Evolutionary conservation across 331 rosid species (phyloP).

Genomic region (Ulmus americana): DNA sequence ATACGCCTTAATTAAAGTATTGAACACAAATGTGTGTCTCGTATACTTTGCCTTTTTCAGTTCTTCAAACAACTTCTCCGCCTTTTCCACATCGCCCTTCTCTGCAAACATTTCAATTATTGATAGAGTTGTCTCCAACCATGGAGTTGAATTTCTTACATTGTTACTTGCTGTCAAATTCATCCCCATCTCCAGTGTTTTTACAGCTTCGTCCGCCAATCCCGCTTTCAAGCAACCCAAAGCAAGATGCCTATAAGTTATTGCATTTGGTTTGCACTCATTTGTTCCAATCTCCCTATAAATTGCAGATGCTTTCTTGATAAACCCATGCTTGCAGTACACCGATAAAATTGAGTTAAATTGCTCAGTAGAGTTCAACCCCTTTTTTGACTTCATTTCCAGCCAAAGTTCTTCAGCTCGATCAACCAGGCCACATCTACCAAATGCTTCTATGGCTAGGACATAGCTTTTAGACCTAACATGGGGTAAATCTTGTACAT

Average conservation of each 20-base stretch:
- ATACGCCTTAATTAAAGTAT: slow-evolving; percentile 73
- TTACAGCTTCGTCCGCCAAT: slow-evolving; percentile 57
- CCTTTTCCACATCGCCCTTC: slow-evolving; percentile 67
- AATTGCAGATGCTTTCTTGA: slow-evolving; percentile 50
- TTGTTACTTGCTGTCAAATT: slow-evolving; percentile 35
- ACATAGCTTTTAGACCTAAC: slow-evolving; percentile 74
- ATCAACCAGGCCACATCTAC: slow-evolving; percentile 52
- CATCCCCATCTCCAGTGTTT: slow-evolving; percentile 56
- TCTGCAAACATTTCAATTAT: slow-evolving; percentile 61
- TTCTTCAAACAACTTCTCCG: slow-evolving; percentile 65
- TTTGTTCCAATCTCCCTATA: slow-evolving; percentile 49
- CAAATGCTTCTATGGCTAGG: slow-evolving; percentile 80
- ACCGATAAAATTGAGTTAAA: slow-evolving; percentile 71
- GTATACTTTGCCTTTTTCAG: slow-evolving; percentile 62
- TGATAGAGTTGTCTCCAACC: slow-evolving; percentile 80
- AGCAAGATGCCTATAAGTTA: slow-evolving; percentile 70
- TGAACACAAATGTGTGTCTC: slow-evolving; percentile 74
- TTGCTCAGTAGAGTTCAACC: slow-evolving; percentile 60
- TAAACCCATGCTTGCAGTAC: slow-evolving; percentile 62
- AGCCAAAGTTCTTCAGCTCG: slow-evolving; percentile 81
- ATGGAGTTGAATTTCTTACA: slow-evolving; percentile 72
- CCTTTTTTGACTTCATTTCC: slow-evolving; percentile 59
- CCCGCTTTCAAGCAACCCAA: slow-evolving; percentile 81
- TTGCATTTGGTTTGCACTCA: slow-evolving; percentile 77
- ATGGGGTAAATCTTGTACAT: slow-evolving; percentile 47